phyloP scores from a whole-genome alignment of 2,329 filamentous ascomycete species.

The Colletotrichum sp. region DNA sequence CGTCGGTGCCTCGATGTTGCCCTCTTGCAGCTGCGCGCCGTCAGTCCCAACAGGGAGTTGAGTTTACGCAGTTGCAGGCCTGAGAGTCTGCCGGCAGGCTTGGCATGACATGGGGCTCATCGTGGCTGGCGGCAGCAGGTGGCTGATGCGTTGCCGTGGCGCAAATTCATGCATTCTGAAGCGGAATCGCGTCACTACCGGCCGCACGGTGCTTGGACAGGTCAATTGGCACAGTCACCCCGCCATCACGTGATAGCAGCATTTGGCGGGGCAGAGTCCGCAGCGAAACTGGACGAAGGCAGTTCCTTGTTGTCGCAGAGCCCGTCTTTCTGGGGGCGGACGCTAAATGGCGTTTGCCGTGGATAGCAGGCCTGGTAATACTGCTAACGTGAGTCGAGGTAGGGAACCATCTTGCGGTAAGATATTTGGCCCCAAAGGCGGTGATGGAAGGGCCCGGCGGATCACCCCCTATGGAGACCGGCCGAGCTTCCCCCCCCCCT shows the following conservation, averaged over 20 bases:
- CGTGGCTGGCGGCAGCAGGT: background rate
- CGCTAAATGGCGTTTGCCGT: background rate
- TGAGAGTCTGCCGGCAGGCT: background rate
- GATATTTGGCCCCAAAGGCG: constrained; percentile 13
- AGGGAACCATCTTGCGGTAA: background rate
- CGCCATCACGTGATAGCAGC: constrained; percentile 13
- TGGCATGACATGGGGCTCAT: background rate
- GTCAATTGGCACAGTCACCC: background rate
- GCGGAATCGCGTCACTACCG: background rate
- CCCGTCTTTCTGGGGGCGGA: background rate
- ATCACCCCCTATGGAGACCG: constrained; percentile 6
- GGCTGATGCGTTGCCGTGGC: background rate
- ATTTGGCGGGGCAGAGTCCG: constrained; percentile 14
- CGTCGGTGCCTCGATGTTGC: background rate
- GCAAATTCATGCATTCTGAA: background rate
- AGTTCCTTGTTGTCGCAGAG: background rate
- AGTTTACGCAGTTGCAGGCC: background rate
- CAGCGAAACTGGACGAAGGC: background rate
- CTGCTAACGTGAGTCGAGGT: background rate
- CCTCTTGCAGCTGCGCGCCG: background rate
- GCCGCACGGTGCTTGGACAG: background rate
- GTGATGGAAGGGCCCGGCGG: constrained; percentile 14
- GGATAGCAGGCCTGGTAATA: background rate
- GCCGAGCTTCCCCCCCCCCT: background rate
- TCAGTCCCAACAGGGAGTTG: background rate